Conservation (phyloP, 2,329 filamentous ascomycete genomes). For the Fusarium keratoplasticum region DNA sequence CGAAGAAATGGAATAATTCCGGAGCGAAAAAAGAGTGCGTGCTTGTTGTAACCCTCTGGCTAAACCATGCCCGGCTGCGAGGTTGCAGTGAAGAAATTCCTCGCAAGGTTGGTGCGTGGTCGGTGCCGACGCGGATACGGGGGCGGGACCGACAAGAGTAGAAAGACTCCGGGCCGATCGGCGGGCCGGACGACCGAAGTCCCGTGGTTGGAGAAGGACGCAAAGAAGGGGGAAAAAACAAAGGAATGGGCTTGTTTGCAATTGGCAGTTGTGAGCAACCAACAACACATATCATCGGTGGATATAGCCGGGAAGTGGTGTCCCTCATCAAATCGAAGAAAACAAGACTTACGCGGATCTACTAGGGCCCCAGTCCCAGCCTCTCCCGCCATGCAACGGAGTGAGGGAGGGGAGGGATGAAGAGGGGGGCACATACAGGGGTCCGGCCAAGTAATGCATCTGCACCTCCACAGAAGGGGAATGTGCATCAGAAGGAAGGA, state of each 20-base stretch:
- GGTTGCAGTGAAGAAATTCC: neutral
- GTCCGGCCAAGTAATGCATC: conserved; percentile 17
- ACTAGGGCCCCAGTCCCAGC: conserved; percentile 14
- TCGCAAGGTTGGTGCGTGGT: neutral
- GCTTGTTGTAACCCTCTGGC: neutral
- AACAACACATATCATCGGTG: neutral
- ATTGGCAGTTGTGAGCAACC: conserved; percentile 13
- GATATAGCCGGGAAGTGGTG: neutral
- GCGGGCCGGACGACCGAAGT: conserved; percentile 5
- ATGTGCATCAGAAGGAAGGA: conserved; percentile 10
- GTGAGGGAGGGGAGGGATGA: neutral
- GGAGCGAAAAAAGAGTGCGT: neutral
- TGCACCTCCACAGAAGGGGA: conserved; percentile 33
- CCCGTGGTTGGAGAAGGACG: neutral
- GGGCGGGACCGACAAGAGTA: conserved; percentile 18
- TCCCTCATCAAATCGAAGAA: neutral
- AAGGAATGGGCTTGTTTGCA: neutral
- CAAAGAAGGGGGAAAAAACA: neutral
- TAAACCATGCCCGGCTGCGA: neutral
- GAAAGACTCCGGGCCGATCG: conserved; percentile 20
- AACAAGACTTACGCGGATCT: neutral
- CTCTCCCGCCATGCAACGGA: conserved; percentile 26
- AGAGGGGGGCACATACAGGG: conserved; percentile 1
- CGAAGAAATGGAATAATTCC: neutral
- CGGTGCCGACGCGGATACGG: conserved; percentile 3